These are phyloP conservation scores for Coniochaeta sp. DNA, from an alignment of 2,329 filamentous ascomycete species.

Conservation along the genomic window DNA sequence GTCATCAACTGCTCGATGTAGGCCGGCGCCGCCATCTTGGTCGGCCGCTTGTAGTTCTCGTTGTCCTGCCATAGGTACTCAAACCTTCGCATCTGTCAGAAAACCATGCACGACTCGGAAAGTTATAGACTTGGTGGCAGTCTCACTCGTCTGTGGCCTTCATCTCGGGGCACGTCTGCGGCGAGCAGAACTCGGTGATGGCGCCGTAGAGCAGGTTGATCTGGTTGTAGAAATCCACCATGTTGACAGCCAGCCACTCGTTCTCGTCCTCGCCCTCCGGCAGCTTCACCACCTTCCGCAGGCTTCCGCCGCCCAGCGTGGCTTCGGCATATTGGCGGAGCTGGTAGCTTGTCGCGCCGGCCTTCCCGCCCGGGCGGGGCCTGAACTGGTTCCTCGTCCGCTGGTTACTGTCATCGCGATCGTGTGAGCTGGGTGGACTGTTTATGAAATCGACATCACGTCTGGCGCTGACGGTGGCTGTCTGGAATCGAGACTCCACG, in stretches of 20 bases:
- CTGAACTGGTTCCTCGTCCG: slow-evolving; percentile 88
- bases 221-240: slow-evolving; percentile 99
- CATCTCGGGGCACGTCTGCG: slow-evolving; percentile 96
- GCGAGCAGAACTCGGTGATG: slow-evolving; percentile 98
- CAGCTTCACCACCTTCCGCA: slow-evolving; percentile 93
- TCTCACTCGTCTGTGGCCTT: slow-evolving; percentile 97
- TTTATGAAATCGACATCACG: neutral
- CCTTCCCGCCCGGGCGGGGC: slow-evolving; percentile 71
- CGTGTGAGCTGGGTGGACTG: neutral
- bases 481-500: neutral
- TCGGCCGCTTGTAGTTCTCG: slow-evolving; percentile 89
- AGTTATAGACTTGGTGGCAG: neutral
- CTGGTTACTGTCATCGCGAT: slow-evolving; percentile 55
- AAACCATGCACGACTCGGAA: neutral
- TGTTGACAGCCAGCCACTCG: slow-evolving; percentile 97
- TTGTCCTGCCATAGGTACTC: slow-evolving; percentile 99
- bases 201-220: slow-evolving; percentile 98
- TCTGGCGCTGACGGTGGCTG: neutral
- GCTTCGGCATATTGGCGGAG: slow-evolving; percentile 97
- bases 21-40: slow-evolving; percentile 94
- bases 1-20: slow-evolving; percentile 98
- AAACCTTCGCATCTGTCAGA: slow-evolving; percentile 50
- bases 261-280: slow-evolving; percentile 97
- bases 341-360: slow-evolving; percentile 76
- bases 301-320: slow-evolving; percentile 86